Evolutionary conservation across 352 stramenopile species (phyloP).

Genomic region (Phytophthora syringae): DNA sequence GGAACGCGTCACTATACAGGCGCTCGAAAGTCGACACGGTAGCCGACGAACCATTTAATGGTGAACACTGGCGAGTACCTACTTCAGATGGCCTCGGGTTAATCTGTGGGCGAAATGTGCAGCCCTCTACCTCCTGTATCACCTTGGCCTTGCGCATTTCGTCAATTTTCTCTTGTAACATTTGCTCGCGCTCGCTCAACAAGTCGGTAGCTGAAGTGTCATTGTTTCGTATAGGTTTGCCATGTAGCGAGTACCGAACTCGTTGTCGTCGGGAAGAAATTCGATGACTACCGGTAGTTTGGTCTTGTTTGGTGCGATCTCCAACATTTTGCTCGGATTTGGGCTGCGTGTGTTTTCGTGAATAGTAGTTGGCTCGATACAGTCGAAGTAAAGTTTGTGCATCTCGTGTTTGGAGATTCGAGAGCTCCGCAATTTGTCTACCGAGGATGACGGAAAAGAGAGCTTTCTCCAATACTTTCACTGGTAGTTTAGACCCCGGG

Average conservation of each 20-base stretch:
- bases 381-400: constrained; percentile 27
- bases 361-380: constrained; percentile 50
- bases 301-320: neutral
- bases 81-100: constrained; percentile 13
- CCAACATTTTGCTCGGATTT: constrained; percentile 5
- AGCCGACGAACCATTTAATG: constrained; percentile 6
- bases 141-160: constrained; percentile 46
- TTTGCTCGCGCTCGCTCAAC: constrained; percentile 40
- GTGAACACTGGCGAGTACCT: neutral
- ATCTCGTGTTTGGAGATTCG: constrained; percentile 6
- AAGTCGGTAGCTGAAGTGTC: constrained; percentile 24
- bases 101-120: constrained; percentile 60
- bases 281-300: constrained; percentile 15
- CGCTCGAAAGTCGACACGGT: constrained; percentile 46
- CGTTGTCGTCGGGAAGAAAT: constrained; percentile 15
- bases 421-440: constrained; percentile 3
- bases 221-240: constrained; percentile 31
- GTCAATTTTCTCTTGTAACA: constrained; percentile 31
- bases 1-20: constrained; percentile 59
- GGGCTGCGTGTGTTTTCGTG: constrained; percentile 32
- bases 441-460: constrained; percentile 38
- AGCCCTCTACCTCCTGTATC: constrained; percentile 50
- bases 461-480: constrained; percentile 21
- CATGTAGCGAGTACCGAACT: constrained; percentile 44
- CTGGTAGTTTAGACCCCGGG: constrained; percentile 2